Evolutionary conservation across 495 filamentous ascomycete genomes (phyloP), one percentile per base, ranked within the genome.

Genomic region (Penicillium flavigenum): DNA sequence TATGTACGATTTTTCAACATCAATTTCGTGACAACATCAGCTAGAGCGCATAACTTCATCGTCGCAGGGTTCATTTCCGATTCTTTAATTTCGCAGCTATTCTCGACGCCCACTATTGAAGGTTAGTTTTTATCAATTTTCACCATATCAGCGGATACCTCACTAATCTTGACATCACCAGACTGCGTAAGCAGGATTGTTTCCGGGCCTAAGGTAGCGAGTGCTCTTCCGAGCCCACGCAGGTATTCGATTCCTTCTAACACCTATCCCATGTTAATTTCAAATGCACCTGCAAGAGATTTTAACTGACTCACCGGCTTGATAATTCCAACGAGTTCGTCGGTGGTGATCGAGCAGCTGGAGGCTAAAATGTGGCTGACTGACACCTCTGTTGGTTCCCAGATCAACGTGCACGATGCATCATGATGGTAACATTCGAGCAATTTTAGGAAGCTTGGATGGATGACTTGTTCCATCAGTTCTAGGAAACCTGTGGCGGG

Each of bases 1-100:
- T 49, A 49, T 29, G 16, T 49, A 34, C 12, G 29, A 34, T 49
- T 49, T 27, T 31, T 49, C 9, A 49, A 19, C 27, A 49, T 49
- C 47, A 49, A 49, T 17, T 49, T 49, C 16, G 27, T 49, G n/a
- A 49, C 27, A 17, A 49, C n/a, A 49, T 49, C 27, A 10, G 26
- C 47, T 49, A 49, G n/a, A 49, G 27, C n/a, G n/a, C 47, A 49
- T 49, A 49, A 49, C 36, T 49, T 49, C 16, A 36, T 49, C 29
- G 27, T 49, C 7, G 27, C 47, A 20, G 47, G n/a, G 11, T 49
- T 49, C 27, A 49, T 49, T 36, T 49, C 47, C 8, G 47, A 49
- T 34, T 49, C 16, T 16, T 34, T 5, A 14, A 49, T 49, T 12
- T 49, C 4, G 29, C 27, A 49, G 47, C 27, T 49, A 32, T 49